These are phyloP conservation scores for Ogataea nakhonphanomensis DNA, from an alignment of 805 yeast species.

Conservation along the genomic window DNA sequence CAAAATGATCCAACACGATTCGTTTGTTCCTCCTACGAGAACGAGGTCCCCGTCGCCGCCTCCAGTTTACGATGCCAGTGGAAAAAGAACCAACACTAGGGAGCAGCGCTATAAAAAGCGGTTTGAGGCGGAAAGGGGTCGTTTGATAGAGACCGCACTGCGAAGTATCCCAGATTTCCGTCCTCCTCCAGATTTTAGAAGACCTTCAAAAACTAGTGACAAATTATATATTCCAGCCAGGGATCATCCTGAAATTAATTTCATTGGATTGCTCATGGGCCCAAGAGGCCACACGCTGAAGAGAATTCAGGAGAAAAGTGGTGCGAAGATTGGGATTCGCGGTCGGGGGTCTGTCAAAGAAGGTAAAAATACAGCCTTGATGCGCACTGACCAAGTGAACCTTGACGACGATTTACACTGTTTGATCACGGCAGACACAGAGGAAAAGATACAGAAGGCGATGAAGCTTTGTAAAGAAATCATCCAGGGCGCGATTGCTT, in stretches of 20 bases:
- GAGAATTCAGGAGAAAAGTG: constrained; percentile 76
- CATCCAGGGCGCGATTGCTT: constrained; percentile 75
- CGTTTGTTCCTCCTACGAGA: constrained; percentile 47
- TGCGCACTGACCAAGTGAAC: constrained; percentile 47
- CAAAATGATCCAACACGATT: constrained; percentile 48
- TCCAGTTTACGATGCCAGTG: constrained; percentile 80
- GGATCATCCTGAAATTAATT: constrained; percentile 88
- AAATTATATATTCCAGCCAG: constrained; percentile 81
- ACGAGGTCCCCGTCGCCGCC: constrained; percentile 82
- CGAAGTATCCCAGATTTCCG: constrained; percentile 68
- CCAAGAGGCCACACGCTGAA: constrained; percentile 93
- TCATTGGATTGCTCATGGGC: constrained; percentile 86
- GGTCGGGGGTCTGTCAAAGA: constrained; percentile 96
- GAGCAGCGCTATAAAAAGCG: constrained; percentile 59
- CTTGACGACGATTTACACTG: constrained; percentile 87
- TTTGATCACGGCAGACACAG: constrained; percentile 76
- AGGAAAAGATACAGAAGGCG: constrained; percentile 73
- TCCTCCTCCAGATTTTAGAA: constrained; percentile 75
- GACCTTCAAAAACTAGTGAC: constrained; percentile 64
- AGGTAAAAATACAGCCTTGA: constrained; percentile 59
- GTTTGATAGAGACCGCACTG: constrained; percentile 71
- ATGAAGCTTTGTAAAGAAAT: constrained; percentile 69
- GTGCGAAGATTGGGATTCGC: constrained; percentile 85
- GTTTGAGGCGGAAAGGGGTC: constrained; percentile 76
- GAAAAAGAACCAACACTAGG: constrained; percentile 83